Base-by-base conservation (phyloP, 2,329 filamentous ascomycete species). In the Curvularia lunata region DNA sequence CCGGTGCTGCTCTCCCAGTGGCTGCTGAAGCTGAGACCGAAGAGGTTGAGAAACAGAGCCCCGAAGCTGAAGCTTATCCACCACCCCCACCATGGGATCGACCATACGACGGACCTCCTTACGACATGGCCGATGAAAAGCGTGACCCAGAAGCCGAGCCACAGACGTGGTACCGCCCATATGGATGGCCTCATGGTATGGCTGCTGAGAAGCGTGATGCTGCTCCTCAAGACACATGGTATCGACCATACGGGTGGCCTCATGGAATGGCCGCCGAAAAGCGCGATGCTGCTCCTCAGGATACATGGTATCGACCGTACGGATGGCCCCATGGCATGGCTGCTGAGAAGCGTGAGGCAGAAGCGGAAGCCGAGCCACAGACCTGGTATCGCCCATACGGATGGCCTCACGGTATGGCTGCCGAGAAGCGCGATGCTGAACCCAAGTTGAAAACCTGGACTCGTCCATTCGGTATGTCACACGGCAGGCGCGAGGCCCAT, bases 1-100 rank as follows among this genome's bases (percentile, higher is more conserved):
- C 75, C 59, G 73, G 73, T 51, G 76, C 78, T 55, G 76, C 73
- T 70, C 62, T 76, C 54, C 78, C 78, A 65, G 73, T 76, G 60
- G 67, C 57, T 40, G 57, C 54, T 23, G 54, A 49, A 46, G 32
- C 32, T n/a, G 32, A 37, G 32, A 16, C 21, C 5, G 41, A 8
- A 10, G 41, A 16, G 8, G 41, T 25, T 25, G 27, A 42, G 48
- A 61, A 62, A 50, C 53, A 47, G 16, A 45, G 38, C 1, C 51
- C 56, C 19, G 40, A 59, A 23, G 53, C 54, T 27, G 40, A 59
- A 19, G 50, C 56, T 45, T 25, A 61, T 9, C 21, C 57, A 5
- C 43, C 58, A 6, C 34, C 48, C 3, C 12, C 42, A 25, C 23
- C 41, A 1, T 47, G 43, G 43, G 1, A 37, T 30, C 49, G 61